Evolutionary conservation across 345 rosid genomes (phyloP).

Genomic region (Corchorus capsularis): DNA sequence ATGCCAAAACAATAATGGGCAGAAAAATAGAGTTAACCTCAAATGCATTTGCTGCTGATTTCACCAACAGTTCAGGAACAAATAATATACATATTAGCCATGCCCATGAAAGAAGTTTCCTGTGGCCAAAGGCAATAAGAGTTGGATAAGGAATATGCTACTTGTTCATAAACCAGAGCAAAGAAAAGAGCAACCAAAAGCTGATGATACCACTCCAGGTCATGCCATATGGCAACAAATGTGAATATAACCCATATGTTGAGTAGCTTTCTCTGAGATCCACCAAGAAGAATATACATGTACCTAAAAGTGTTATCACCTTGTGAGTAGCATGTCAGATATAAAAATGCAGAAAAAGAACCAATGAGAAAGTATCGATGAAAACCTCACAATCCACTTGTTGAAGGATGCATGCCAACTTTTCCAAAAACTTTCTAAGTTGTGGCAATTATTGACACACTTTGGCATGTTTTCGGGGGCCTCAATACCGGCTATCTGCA

Average conservation of each 20-base stretch:
- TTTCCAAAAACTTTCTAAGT: slow-evolving; percentile 93
- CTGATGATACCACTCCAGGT: slow-evolving; percentile 80
- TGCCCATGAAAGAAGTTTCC: slow-evolving; percentile 99
- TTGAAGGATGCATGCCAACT: slow-evolving; percentile 98
- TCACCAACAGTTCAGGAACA: slow-evolving; percentile 85
- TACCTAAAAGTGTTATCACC: slow-evolving; percentile 50
- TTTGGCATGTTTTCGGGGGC: slow-evolving; percentile 90
- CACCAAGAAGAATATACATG: slow-evolving; percentile 96
- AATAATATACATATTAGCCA: slow-evolving; percentile 97
- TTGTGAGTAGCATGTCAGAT: slow-evolving; percentile 10
- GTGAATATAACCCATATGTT: slow-evolving; percentile 92
- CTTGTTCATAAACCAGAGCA: slow-evolving; percentile 17
- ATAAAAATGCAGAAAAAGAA: slow-evolving; percentile 14
- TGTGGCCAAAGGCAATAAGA: slow-evolving; percentile 39
- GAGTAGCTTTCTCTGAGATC: slow-evolving; percentile 77
- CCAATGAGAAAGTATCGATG: slow-evolving; percentile 23
- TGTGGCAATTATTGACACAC: slow-evolving; percentile 88
- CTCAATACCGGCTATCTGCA: slow-evolving; percentile 85
- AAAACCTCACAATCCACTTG: slow-evolving; percentile 96
- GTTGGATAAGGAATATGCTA: slow-evolving; percentile 24
- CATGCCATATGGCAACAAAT: slow-evolving; percentile 97
- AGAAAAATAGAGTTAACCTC: slow-evolving; percentile 49
- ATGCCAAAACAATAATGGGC: background rate
- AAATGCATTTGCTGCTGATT: slow-evolving; percentile 63
- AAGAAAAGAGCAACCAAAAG: slow-evolving; percentile 13